Conservation (phyloP, 495 filamentous ascomycete species). For the Barbatosphaeria neglecta region DNA sequence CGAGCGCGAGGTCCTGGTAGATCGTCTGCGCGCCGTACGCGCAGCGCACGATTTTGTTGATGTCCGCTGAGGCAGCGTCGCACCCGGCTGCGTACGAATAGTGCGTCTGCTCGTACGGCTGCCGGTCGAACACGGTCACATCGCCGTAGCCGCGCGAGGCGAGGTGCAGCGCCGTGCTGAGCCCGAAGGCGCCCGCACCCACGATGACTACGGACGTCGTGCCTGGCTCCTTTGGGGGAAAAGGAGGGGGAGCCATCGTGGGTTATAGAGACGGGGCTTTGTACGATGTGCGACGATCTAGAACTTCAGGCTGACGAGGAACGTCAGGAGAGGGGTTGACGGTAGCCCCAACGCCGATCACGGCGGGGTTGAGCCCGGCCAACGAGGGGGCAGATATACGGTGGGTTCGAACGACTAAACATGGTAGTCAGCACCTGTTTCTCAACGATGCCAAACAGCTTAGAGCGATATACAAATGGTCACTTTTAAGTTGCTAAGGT, state of each 20-base stretch:
- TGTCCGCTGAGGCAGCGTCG: constrained; percentile 26
- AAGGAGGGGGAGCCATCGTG: neutral
- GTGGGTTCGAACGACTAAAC: too few relatives aligned
- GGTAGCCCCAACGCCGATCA: too few relatives aligned
- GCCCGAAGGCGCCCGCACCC: constrained; percentile 34
- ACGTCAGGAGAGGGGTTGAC: too few relatives aligned
- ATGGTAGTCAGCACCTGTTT: too few relatives aligned
- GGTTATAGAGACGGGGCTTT: neutral
- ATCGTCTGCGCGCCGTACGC: constrained; percentile 26
- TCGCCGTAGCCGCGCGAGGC: constrained; percentile 26
- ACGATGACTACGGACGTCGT: too few relatives aligned
- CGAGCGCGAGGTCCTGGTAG: constrained; percentile 32
- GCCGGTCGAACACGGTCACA: constrained; percentile 31
- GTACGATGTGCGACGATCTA: too few relatives aligned
- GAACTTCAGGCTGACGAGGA: too few relatives aligned
- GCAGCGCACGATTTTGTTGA: constrained; percentile 34
- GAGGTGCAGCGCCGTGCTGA: constrained; percentile 29
- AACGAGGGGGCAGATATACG: too few relatives aligned
- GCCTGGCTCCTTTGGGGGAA: constrained; percentile 10
- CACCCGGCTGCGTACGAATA: constrained; percentile 20
- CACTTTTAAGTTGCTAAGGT: too few relatives aligned
- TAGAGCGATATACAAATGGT: too few relatives aligned
- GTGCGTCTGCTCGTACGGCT: constrained; percentile 21
- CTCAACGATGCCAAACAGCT: too few relatives aligned
- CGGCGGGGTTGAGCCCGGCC: too few relatives aligned